Percentiles rank a stretch among this genome's conserved stretches.
Conservation (phyloP, 129 eudicot species). For the Flaveria linearis region DNA sequence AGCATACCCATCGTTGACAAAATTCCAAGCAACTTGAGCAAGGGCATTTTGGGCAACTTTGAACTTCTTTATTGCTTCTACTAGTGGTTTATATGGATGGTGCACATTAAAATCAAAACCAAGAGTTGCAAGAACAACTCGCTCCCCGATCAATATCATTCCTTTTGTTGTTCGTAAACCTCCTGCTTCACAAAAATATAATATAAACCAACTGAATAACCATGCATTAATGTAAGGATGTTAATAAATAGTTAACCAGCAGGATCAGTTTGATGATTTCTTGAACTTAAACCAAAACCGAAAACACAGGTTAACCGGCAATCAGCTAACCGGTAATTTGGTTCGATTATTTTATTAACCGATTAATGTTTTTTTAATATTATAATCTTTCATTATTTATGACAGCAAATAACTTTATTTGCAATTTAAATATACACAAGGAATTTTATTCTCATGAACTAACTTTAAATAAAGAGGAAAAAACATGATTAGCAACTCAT, state of each 20-base stretch:
- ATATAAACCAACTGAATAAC: not conserved
- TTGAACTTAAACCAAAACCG: not conserved
- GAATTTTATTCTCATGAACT: not conserved
- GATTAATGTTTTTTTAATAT: not conserved
- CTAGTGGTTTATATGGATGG: constrained; percentile 95
- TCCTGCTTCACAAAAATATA: constrained; percentile 56
- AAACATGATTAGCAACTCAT: not conserved
- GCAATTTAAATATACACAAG: not conserved
- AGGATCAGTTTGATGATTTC: not conserved
- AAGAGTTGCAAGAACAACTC: constrained; percentile 86
- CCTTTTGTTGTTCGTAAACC: constrained; percentile 94
- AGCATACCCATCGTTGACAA: constrained; percentile 94
- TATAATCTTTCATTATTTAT: not conserved
- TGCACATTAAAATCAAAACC: constrained; percentile 82
- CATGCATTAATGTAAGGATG: not conserved
- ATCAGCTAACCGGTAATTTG: not conserved
- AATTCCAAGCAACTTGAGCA: constrained; percentile 99
- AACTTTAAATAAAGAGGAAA: not conserved
- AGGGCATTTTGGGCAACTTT: constrained; percentile 95
- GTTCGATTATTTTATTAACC: not conserved
- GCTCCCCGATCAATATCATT: constrained; percentile 74
- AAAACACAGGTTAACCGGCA: constrained; percentile 9
- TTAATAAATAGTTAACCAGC: not conserved
- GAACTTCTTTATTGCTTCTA: constrained; percentile 90
- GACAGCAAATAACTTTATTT: not conserved